Percentiles rank a stretch among this genome's conserved stretches.
phyloP scores from a whole-genome alignment of 768 basidiomycete species.

The Pleurotus eryngii region DNA sequence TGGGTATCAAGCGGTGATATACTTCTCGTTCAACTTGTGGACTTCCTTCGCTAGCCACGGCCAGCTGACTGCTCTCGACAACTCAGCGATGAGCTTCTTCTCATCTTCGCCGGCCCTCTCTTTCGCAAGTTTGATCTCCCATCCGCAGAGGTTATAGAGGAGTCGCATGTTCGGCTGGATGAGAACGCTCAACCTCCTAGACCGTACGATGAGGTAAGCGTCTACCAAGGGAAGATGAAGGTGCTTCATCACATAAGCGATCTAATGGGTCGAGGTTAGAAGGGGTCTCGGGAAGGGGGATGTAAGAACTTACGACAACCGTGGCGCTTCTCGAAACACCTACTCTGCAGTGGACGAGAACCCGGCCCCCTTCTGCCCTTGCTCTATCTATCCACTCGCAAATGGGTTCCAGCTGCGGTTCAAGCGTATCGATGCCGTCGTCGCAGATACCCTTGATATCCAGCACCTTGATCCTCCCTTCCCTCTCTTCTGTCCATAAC shows the following conservation, averaged over 20 bases:
- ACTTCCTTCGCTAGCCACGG: conserved; percentile 84
- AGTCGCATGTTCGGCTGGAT: conserved; percentile 97
- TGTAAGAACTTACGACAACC: conserved; percentile 61
- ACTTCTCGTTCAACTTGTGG: conserved; percentile 83
- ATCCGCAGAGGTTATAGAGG: conserved; percentile 90
- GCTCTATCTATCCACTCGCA: conserved; percentile 94
- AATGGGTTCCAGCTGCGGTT: conserved; percentile 83
- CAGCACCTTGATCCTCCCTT: conserved; percentile 85
- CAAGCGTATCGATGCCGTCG: conserved; percentile 93
- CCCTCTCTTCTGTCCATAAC: conserved; percentile 83
- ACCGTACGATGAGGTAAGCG: conserved; percentile 91
- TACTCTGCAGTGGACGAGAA: conserved; percentile 97
- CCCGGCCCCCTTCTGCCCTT: conserved; percentile 76
- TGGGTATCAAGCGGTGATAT: conserved; percentile 29
- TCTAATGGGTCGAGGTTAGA: conserved; percentile 36
- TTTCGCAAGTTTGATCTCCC: conserved; percentile 91
- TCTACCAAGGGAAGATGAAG: conserved; percentile 82
- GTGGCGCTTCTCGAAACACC: conserved; percentile 95
- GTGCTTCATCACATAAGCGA: conserved; percentile 97
- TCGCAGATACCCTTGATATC: conserved; percentile 93
- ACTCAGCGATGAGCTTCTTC: conserved; percentile 48
- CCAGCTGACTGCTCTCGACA: conserved; percentile 74
- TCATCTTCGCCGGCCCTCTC: conserved; percentile 58
- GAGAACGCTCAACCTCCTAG: conserved; percentile 82
- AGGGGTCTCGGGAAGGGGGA: conserved; percentile 1